Evolutionary conservation across 2,329 filamentous ascomycete genomes (phyloP).

Genomic region (Ceratocystis diversiconidia): DNA sequence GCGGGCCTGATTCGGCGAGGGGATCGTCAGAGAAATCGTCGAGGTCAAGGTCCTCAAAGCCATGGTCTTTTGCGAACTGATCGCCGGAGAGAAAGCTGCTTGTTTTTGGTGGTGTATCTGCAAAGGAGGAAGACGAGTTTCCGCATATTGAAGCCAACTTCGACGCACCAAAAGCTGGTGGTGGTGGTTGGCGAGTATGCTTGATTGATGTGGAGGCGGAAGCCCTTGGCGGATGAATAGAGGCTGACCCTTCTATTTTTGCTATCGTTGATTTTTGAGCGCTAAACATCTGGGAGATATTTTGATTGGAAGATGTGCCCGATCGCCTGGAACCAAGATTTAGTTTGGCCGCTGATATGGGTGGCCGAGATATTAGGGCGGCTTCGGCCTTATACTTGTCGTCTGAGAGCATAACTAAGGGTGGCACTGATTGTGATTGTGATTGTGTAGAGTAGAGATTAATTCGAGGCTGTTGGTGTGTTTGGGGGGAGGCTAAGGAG

Average conservation of each 20-base stretch:
- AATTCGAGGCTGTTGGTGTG: neutral
- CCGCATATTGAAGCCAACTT: slow-evolving; percentile 14
- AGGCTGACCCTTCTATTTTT: neutral
- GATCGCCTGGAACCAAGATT: neutral
- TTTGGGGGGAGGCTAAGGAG: neutral
- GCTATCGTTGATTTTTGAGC: neutral
- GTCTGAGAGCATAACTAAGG: slow-evolving; percentile 2
- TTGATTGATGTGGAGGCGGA: neutral
- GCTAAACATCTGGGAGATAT: slow-evolving; percentile 15
- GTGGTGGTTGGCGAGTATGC: neutral
- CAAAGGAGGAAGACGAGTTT: slow-evolving; percentile 6
- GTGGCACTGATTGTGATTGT: neutral
- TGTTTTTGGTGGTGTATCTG: neutral
- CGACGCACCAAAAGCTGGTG: neutral
- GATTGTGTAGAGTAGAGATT: slow-evolving; percentile 1
- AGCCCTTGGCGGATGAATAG: neutral
- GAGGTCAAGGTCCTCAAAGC: slow-evolving; percentile 15
- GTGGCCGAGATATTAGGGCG: neutral
- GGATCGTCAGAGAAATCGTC: slow-evolving; percentile 18
- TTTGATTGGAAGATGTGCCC: slow-evolving; percentile 7
- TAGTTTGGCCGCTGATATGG: neutral
- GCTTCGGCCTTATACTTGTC: slow-evolving; percentile 4
- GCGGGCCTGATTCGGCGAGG: slow-evolving; percentile 11
- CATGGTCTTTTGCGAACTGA: slow-evolving; percentile 16
- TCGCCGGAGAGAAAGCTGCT: slow-evolving; percentile 1